These are phyloP conservation scores for Dothideomycetes sp. DNA, from an alignment of 2,329 filamentous ascomycete genomes.

Conservation along the genomic window DNA sequence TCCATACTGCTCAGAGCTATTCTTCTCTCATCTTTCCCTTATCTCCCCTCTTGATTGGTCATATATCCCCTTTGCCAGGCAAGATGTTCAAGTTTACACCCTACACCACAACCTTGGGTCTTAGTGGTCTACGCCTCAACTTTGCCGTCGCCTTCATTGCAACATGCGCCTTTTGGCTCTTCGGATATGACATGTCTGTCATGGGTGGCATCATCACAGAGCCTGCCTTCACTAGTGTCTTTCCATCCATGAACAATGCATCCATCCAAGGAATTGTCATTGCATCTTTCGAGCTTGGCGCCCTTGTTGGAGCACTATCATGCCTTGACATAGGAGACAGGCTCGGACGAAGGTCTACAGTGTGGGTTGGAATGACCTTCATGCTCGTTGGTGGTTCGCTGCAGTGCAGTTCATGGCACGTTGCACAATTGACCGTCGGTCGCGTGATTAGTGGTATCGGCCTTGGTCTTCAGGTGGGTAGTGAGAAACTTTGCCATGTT, in stretches of 20 bases:
- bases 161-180: conserved; percentile 14
- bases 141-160: conserved; percentile 11
- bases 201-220: conserved; percentile 9
- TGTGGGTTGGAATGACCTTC: conserved; percentile 7
- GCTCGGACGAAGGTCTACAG: conserved; percentile 1
- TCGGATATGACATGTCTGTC: conserved; percentile 15
- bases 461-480: too few relatives aligned
- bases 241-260: conserved; percentile 11
- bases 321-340: conserved; percentile 4
- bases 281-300: conserved; percentile 5
- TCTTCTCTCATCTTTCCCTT: too few relatives aligned
- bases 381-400: conserved; percentile 10
- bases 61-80: too few relatives aligned
- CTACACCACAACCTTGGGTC: conserved; percentile 1
- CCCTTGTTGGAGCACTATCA: conserved; percentile 4
- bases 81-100: conserved; percentile 1
- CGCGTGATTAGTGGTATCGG: conserved; percentile 41
- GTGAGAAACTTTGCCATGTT: too few relatives aligned
- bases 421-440: conserved; percentile 41
- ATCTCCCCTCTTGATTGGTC: too few relatives aligned
- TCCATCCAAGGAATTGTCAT: conserved; percentile 9
- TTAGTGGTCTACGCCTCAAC: conserved; percentile 1
- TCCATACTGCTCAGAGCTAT: too few relatives aligned
- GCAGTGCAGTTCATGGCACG: conserved; percentile 8
- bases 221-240: conserved; percentile 11